A percentile compares a stretch with the other conserved stretches of the same genome.
phyloP scores from a whole-genome alignment of 1,284 basidiomycete species.

The Moniliophthora roreri region DNA sequence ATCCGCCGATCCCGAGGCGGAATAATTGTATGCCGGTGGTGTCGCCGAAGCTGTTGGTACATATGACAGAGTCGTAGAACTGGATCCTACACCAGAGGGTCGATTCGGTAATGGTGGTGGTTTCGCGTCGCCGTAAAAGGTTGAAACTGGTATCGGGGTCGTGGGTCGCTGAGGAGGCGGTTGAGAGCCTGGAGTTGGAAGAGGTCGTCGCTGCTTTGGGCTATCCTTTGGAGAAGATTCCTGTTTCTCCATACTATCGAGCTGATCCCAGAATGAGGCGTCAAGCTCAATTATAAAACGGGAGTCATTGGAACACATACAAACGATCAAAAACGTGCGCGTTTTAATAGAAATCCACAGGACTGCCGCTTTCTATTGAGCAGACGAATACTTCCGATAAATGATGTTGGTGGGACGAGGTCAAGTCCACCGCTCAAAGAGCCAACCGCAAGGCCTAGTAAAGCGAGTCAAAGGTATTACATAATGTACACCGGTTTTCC shows the following conservation, averaged over 20 bases:
- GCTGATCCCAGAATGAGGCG: not conserved
- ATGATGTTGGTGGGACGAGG: no score
- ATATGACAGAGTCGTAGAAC: constrained; percentile 39
- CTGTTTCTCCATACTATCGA: not conserved
- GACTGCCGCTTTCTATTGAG: no score
- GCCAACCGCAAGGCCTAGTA: no score
- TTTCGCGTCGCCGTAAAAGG: constrained; percentile 33
- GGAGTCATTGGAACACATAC: no score
- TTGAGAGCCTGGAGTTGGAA: constrained; percentile 31
- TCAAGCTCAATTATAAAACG: not conserved
- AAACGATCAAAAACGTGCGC: no score
- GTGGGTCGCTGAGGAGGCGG: constrained; percentile 43
- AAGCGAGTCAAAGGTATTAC: no score
- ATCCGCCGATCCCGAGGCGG: constrained; percentile 21
- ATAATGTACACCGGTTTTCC: no score
- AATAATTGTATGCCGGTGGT: constrained; percentile 31
- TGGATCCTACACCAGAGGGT: constrained; percentile 38
- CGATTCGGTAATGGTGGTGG: constrained; percentile 36
- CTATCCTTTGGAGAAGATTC: constrained; percentile 1
- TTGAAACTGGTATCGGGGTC: constrained; percentile 33
- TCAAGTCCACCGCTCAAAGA: no score
- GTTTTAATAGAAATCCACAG: no score
- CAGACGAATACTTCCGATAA: no score
- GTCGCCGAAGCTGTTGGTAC: constrained; percentile 25
- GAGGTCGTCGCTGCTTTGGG: constrained; percentile 19